Evolutionary conservation across 371 early-diverging fungal species (phyloP).

Genomic region (Mucor racemosus): DNA sequence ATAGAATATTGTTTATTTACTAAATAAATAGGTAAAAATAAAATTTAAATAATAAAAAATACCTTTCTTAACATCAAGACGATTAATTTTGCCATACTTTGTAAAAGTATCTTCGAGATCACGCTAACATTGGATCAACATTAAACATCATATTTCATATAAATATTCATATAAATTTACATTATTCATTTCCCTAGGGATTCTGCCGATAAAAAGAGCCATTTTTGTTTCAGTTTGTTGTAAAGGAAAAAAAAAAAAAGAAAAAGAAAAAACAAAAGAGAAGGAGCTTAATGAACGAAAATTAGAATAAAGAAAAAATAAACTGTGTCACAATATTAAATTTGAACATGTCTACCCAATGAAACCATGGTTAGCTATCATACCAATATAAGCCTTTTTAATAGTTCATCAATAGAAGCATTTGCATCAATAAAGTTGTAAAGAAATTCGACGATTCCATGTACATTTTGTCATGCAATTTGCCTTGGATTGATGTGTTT

Average conservation of each 20-base stretch:
- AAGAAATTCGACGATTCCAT: no score
- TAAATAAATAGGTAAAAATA: not conserved
- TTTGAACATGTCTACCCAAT: constrained; percentile 2
- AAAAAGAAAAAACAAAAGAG: not conserved
- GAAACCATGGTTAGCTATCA: not conserved
- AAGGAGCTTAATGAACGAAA: not conserved
- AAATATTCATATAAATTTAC: constrained; percentile 23
- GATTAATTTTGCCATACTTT: constrained; percentile 76
- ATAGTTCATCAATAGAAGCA: no score
- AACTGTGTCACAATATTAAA: constrained; percentile 8
- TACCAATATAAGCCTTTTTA: not conserved
- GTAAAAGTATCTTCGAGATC: constrained; percentile 77
- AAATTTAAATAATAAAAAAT: not conserved
- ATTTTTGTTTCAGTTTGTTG: constrained; percentile 16
- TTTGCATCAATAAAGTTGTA: no score
- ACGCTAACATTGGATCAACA: constrained; percentile 33
- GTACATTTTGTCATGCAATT: no score
- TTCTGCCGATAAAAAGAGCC: constrained; percentile 51
- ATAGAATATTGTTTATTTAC: constrained; percentile 25
- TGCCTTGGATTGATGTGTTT: no score
- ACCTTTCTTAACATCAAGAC: constrained; percentile 72
- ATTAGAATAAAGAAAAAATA: not conserved
- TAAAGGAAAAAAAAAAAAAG: constrained; percentile 10
- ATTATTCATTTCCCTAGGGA: constrained; percentile 40
- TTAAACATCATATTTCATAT: not conserved